Conservation (phyloP, 2,329 filamentous ascomycete species). For the Sarocladium kiliense region DNA sequence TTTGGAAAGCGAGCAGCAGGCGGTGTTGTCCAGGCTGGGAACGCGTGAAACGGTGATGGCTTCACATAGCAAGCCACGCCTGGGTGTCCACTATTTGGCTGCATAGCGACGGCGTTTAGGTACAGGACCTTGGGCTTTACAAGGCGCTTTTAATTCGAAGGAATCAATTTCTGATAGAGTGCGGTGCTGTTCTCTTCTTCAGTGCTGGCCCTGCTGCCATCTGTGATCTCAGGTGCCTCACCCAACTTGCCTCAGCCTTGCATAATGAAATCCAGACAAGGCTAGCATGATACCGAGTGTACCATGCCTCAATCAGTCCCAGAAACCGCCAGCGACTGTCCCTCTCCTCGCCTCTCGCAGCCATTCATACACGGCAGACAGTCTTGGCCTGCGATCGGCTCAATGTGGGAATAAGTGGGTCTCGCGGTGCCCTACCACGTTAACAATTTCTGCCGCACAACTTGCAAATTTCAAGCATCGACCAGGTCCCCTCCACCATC, state of each 20-base stretch:
- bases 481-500: conserved; percentile 2
- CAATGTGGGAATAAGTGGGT: neutral
- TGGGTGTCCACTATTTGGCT: conserved; percentile 15
- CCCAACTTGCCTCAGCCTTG: neutral
- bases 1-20: conserved; percentile 32
- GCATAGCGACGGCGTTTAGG: conserved; percentile 7
- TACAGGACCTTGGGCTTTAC: neutral
- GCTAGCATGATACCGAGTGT: neutral
- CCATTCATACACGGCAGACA: neutral
- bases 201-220: neutral
- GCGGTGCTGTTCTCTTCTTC: neutral
- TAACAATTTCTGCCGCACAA: conserved; percentile 10
- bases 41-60: neutral
- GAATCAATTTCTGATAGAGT: neutral
- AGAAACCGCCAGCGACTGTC: no score
- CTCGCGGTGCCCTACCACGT: conserved; percentile 2
- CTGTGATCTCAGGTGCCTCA: neutral
- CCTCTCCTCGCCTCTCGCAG: neutral
- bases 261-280: neutral
- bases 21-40: conserved; percentile 9
- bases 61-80: conserved; percentile 7
- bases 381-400: neutral
- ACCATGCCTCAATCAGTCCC: no score
- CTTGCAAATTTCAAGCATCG: conserved; percentile 7
- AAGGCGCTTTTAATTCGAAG: neutral